Percentiles rank a stretch among this genome's conserved stretches.
Evolutionary conservation across 257 asterid species (phyloP).

Genomic region (Rubia yunnanensis): DNA sequence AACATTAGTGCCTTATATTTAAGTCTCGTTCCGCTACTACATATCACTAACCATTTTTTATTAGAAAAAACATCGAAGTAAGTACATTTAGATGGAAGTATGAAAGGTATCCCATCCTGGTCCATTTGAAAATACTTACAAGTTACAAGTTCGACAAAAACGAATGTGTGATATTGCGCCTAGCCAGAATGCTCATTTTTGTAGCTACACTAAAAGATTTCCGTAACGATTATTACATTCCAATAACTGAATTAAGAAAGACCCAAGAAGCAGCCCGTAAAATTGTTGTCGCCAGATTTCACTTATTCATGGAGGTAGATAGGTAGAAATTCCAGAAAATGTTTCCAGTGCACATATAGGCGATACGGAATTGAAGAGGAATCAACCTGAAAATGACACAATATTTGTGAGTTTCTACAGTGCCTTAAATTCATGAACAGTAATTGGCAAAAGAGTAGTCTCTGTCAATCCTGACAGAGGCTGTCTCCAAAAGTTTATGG

Average conservation of each 20-base stretch:
- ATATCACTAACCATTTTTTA: no score
- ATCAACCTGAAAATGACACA: conserved; percentile 38
- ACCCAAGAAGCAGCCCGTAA: neutral
- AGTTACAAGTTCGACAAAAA: no score
- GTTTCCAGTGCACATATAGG: conserved; percentile 84
- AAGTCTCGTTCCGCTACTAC: no score
- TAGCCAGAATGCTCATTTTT: neutral
- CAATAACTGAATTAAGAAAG: neutral
- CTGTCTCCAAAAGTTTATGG: no score
- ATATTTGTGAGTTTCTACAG: no score
- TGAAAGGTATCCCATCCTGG: no score
- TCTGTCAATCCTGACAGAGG: no score
- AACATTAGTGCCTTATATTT: no score
- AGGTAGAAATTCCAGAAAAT: conserved; percentile 85
- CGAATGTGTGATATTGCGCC: neutral
- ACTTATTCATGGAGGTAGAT: conserved; percentile 76
- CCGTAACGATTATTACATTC: neutral
- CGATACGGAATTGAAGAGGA: conserved; percentile 91
- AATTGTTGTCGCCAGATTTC: conserved; percentile 17
- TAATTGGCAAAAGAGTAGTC: neutral
- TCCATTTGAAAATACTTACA: no score
- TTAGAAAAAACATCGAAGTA: no score
- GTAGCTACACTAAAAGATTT: neutral
- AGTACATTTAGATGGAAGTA: no score
- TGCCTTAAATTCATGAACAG: neutral